These are phyloP conservation scores for Plantago elongata DNA, from an alignment of 257 asterid species.

Conservation along the genomic window DNA sequence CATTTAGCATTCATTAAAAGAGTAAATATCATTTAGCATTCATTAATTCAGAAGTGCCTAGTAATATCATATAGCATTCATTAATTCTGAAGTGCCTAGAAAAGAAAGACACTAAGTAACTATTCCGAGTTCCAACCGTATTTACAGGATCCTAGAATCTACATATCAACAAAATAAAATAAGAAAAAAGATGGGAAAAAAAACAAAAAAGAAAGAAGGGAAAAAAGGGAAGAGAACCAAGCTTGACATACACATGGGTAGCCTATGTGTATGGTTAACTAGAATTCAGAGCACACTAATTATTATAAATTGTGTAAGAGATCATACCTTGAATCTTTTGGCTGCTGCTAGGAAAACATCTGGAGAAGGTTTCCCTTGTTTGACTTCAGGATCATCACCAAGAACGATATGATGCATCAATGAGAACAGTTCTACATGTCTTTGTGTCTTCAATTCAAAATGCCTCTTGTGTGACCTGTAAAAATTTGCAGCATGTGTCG, in stretches of 20 bases:
- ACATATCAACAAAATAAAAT: no score
- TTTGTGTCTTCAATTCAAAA: slow-evolving; percentile 82
- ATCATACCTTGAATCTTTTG: slow-evolving; percentile 74
- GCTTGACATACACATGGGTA: no score
- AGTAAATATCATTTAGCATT: neutral
- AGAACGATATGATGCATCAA: slow-evolving; percentile 86
- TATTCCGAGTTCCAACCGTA: no score
- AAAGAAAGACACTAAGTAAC: no score
- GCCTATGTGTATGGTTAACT: neutral
- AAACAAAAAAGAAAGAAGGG: no score
- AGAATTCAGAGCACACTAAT: neutral
- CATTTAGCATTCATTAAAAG: no score
- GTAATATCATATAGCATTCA: neutral
- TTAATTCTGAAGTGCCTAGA: neutral
- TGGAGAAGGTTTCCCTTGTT: slow-evolving; percentile 94
- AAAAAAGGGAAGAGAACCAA: no score
- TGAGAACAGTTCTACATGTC: slow-evolving; percentile 67
- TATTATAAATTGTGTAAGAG: slow-evolving; percentile 13
- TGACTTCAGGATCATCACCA: slow-evolving; percentile 98
- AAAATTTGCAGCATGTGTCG: slow-evolving; percentile 18
- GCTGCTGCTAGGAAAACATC: slow-evolving; percentile 91
- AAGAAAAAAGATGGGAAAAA: no score
- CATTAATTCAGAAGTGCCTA: neutral
- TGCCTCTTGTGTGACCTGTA: slow-evolving; percentile 83
- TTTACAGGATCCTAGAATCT: no score